Evolutionary conservation across 768 basidiomycete genomes (phyloP).

Genomic region (Suillus bovinus): DNA sequence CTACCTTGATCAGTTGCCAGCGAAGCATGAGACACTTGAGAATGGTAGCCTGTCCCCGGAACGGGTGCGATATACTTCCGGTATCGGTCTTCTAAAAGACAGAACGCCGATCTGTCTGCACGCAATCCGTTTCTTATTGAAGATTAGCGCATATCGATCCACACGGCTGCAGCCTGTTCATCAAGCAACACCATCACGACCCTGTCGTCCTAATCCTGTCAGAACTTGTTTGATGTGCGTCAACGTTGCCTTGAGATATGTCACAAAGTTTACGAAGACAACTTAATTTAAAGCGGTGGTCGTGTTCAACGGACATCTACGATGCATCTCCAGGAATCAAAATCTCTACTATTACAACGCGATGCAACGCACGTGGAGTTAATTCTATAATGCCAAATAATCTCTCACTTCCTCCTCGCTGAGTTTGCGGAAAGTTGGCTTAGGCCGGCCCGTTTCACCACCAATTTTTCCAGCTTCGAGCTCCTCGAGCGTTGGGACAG

Average conservation of each 20-base stretch:
- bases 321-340: slow-evolving; percentile 6
- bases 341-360: slow-evolving; percentile 7
- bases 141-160: not conserved
- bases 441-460: slow-evolving; percentile 65
- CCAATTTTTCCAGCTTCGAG: slow-evolving; percentile 66
- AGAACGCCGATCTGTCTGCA: not conserved
- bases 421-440: slow-evolving; percentile 92
- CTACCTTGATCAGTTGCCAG: not conserved
- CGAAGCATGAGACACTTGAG: not conserved
- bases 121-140: not conserved
- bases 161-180: not conserved
- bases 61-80: not conserved
- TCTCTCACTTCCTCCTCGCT: slow-evolving; percentile 97
- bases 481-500: slow-evolving; percentile 71
- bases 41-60: not conserved
- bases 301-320: slow-evolving; percentile 1
- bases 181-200: not conserved
- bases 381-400: slow-evolving; percentile 78
- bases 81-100: not conserved
- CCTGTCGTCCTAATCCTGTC: not conserved
- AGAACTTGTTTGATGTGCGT: not conserved
- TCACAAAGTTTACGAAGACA: not conserved
- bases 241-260: not conserved
- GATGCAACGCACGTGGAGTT: slow-evolving; percentile 31
- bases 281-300: not conserved